Base-by-base conservation (phyloP, 352 stramenopile genomes). In the Poterioochromonas sp. region DNA sequence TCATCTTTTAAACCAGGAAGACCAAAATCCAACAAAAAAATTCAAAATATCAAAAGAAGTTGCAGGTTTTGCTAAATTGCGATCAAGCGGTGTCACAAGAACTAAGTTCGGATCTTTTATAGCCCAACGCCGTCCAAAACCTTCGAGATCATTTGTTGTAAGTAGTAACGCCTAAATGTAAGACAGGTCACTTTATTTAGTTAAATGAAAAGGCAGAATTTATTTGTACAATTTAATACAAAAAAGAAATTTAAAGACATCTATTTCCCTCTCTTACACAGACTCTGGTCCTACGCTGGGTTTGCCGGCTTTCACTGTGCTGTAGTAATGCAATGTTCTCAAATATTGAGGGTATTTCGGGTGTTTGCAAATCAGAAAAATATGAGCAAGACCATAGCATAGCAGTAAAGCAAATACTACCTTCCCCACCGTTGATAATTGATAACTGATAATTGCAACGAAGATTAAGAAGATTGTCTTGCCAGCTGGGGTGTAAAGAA, bases 391-490 rank as follows among this genome's bases (percentile, higher is more conserved):
- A 40, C 1, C 12, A 35, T 51, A 51, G 41, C 1, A 34, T 40
- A 74, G 12, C 26, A 74, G 43, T 11, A 74, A n/a, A 37, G 12
- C 39, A 51, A 74, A 58, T 0, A 29, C 3, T 29, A 74, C 41
- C 34, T 58, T 74, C 18, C 65, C 65, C 39, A 74, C 3, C 8
- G 41, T 51, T 35, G 41, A 58, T 39, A 74, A n/a, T 37, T 74
- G 2, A 54, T 37, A 74, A 37, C 39, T 15, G 1, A 74, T 26
- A 8, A 74, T 26, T 54, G 39, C 35, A 8, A 74, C 12, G 40
- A 74, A 74, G 5, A 74, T n/a, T 26, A 74, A 58, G n/a, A 74
- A 74, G 5, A 74, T 39, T 18, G n/a, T 3, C 15, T n/a, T n/a
- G 15, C 65, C 65, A 26, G 22, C 20, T 32, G 41, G 39, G 53